Evolutionary conservation across 2,329 filamentous ascomycete species (phyloP).

Genomic region (Sclerotinia borealis): DNA sequence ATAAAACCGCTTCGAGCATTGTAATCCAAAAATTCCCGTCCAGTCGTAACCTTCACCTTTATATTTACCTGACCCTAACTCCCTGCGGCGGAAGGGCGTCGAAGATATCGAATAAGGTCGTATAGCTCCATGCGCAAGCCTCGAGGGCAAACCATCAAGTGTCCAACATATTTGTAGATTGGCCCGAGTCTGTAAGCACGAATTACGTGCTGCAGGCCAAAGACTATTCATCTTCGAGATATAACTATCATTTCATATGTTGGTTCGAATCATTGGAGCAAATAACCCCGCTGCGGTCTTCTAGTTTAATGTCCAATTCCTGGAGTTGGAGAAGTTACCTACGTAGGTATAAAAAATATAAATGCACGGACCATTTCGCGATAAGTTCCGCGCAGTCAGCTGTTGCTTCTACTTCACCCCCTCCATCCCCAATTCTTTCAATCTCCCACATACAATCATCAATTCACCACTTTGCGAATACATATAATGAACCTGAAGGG

Average conservation of each 20-base stretch:
- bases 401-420: constrained; percentile 7
- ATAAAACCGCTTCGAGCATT: constrained; percentile 12
- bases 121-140: constrained; percentile 18
- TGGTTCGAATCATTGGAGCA: background rate
- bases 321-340: background rate
- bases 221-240: constrained; percentile 25
- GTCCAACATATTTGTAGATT: constrained; percentile 20
- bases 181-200: constrained; percentile 22
- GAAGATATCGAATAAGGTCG: constrained; percentile 17
- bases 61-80: background rate
- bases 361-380: background rate
- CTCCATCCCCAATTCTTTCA: background rate
- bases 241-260: constrained; percentile 18
- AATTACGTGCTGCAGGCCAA: constrained; percentile 23
- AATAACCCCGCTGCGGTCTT: background rate
- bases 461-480: background rate
- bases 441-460: background rate
- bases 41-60: background rate
- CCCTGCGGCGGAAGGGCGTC: background rate
- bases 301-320: background rate
- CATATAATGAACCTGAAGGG: background rate
- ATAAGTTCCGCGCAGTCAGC: constrained; percentile 5
- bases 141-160: constrained; percentile 23
- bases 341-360: background rate
- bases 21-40: background rate